Base-by-base conservation (phyloP, 139 green algal genomes). In the Parachlorella kessleri region DNA sequence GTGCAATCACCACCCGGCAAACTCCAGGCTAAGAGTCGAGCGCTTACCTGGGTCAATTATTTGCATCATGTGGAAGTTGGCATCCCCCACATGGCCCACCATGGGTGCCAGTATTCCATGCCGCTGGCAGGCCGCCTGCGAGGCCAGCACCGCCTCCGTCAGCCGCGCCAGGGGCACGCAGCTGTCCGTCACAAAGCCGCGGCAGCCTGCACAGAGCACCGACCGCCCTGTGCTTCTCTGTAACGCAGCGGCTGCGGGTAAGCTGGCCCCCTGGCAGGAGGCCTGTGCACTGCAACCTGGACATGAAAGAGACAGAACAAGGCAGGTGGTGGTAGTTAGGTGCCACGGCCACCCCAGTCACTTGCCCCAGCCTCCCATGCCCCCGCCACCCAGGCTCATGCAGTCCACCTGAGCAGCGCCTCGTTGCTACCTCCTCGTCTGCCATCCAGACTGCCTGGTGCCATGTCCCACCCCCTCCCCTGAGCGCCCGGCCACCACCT, bases 1-100 rank as follows among this genome's bases (percentile, higher is more conserved):
- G 24, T 2, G 39, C 66, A 53, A 8, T 53, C 66, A 23, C 39
- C 8, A n/a, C 30, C 10, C 35, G 9, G 66, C 6, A 72, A 4
- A 72, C 10, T 54, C 5, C 6, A 36, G 39, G 38, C 39, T 4
- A 55, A 26, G 4, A 41, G 4, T 55, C 10, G 38, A 72, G 74
- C 26, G n/a, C 28, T 81, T 71, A 23, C 79, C n/a, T 1, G 85
- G 82, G 55, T 93, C 79, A 4, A 94, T 73, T 48, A 92, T 72
- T 39, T 92, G 66, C 32, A 90, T 80, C 55, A 87, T 82, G 73
- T 89, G 86, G 75, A 83, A 90, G 70, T 91, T 92, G 54, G 69
- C 77, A 72, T 93, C 90, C 26, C 90, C 90, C 55, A 93, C 90
- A 55, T 94, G 89, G 7, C 90, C 90, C 53, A 94, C 87, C 33